These are phyloP conservation scores for Sungouiella thailandica DNA, from an alignment of 805 yeast genomes.

Conservation along the genomic window DNA sequence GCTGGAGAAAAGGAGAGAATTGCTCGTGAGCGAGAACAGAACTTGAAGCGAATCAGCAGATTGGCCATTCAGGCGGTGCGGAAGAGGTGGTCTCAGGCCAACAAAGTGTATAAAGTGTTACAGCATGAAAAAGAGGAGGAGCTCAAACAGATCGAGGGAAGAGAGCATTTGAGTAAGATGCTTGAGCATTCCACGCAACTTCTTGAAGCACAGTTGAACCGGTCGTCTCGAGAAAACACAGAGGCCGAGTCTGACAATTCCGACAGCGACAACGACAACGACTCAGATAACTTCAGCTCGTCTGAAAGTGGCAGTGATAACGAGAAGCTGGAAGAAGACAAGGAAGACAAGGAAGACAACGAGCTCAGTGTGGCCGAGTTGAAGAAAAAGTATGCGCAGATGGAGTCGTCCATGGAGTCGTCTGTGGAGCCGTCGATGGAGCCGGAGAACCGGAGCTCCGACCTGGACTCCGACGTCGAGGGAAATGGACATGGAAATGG, in stretches of 20 bases:
- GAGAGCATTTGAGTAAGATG: slow-evolving; percentile 82
- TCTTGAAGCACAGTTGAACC: slow-evolving; percentile 73
- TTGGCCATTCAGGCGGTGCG: slow-evolving; percentile 79
- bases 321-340: slow-evolving; percentile 16
- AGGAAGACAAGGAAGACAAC: slow-evolving; percentile 36
- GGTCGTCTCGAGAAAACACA: slow-evolving; percentile 23
- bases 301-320: slow-evolving; percentile 19
- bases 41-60: slow-evolving; percentile 66
- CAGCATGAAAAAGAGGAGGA: slow-evolving; percentile 79
- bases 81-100: slow-evolving; percentile 87
- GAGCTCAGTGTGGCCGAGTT: slow-evolving; percentile 53
- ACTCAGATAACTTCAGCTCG: slow-evolving; percentile 16
- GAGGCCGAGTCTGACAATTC: slow-evolving; percentile 18
- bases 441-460: slow-evolving; percentile 7
- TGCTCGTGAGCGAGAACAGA: slow-evolving; percentile 68
- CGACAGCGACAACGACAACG: slow-evolving; percentile 16
- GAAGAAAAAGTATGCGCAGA: slow-evolving; percentile 48
- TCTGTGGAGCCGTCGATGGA: slow-evolving; percentile 10
- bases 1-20: slow-evolving; percentile 86
- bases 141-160: slow-evolving; percentile 72
- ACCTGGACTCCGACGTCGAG: slow-evolving; percentile 7
- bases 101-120: slow-evolving; percentile 67
- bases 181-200: slow-evolving; percentile 87
- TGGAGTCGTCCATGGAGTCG: slow-evolving; percentile 23
- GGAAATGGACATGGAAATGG: slow-evolving; percentile 5